phyloP scores from a whole-genome alignment of 768 basidiomycete genomes.

The Mycena floridula region DNA sequence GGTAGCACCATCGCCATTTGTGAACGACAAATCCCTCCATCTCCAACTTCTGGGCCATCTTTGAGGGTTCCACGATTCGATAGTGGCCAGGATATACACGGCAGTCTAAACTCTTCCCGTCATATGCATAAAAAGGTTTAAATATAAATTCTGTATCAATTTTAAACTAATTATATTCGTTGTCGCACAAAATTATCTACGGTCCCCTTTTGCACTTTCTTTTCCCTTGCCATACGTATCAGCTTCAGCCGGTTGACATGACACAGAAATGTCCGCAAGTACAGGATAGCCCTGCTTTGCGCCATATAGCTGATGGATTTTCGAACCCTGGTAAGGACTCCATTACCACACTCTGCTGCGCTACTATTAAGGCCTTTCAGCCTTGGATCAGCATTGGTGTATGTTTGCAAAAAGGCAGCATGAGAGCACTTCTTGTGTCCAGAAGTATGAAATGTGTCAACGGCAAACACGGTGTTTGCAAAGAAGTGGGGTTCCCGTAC shows the following conservation, averaged over 20 bases:
- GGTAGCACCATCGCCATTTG: too few relatives aligned
- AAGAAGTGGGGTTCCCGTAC: slow-evolving; percentile 11
- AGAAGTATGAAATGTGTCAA: slow-evolving; percentile 12
- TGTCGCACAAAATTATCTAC: too few relatives aligned
- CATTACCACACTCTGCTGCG: slow-evolving; percentile 16
- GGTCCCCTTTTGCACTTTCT: background rate
- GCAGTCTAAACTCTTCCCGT: too few relatives aligned
- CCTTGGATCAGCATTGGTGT: slow-evolving; percentile 5
- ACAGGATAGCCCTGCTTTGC: slow-evolving; percentile 7
- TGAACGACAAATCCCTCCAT: too few relatives aligned
- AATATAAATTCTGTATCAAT: too few relatives aligned
- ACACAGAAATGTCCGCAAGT: slow-evolving; percentile 5
- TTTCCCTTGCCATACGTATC: background rate
- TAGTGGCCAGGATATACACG: too few relatives aligned
- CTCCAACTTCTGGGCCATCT: too few relatives aligned
- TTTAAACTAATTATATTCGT: too few relatives aligned
- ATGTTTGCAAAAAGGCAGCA: slow-evolving; percentile 8
- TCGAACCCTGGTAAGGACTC: slow-evolving; percentile 6
- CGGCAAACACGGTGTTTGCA: slow-evolving; percentile 9
- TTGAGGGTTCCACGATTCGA: too few relatives aligned
- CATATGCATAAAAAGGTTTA: too few relatives aligned
- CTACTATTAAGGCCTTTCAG: slow-evolving; percentile 11
- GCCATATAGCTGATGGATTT: slow-evolving; percentile 11
- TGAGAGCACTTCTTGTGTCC: slow-evolving; percentile 11
- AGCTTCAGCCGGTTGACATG: slow-evolving; percentile 5